Base-by-base conservation (phyloP, 2,329 filamentous ascomycete genomes). In the Ascochyta pisi region DNA sequence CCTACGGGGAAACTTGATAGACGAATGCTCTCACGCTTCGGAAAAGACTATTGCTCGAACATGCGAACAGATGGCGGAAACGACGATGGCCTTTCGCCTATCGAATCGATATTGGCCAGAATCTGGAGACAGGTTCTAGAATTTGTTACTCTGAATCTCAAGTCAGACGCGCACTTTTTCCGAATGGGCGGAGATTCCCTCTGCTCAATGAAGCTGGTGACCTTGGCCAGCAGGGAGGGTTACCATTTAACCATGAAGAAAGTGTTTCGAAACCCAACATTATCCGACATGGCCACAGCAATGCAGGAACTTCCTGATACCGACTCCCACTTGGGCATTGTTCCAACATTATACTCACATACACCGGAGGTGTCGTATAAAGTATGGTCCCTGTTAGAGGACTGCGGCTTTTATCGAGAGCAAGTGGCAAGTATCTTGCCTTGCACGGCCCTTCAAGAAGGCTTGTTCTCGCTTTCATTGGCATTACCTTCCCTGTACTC, bases 381-480 rank as follows among this genome's bases (percentile, higher is more conserved):
- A 15, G 10, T 37, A 7, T 35, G n/a, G 29, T 23, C 31, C 35
- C 19, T 45, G 15, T n/a, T 19, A 26, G 22, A 45, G 15, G 23
- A 31, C 15, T 33, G 35, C 2, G 6, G 42, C 27, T n/a, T 45
- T 33, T 22, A 24, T 34, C 27, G 13, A 27, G n/a, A 37, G 19
- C 19, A 33, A 5, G 54, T 57, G 19, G 38, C 39, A 26, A 42
- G 41, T 40, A 33, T 57, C 6, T 44, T 47, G 26, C 57, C 57
- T 22, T 60, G 57, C 47, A 49, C 57, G 23, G 26, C 44, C 5
- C 37, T 60, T 10, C 57, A 60, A 47, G 46, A 51, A 57, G 57
- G 57, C 10, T 74, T 85, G 2, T 81, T 85, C 13, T 39, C 45
- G 13, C 38, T 53, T 3, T 49, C 54, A 5, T 12, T 37, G 35